Evolutionary conservation across 1,284 basidiomycete genomes (phyloP).

Genomic region (Gomphus sp.): DNA sequence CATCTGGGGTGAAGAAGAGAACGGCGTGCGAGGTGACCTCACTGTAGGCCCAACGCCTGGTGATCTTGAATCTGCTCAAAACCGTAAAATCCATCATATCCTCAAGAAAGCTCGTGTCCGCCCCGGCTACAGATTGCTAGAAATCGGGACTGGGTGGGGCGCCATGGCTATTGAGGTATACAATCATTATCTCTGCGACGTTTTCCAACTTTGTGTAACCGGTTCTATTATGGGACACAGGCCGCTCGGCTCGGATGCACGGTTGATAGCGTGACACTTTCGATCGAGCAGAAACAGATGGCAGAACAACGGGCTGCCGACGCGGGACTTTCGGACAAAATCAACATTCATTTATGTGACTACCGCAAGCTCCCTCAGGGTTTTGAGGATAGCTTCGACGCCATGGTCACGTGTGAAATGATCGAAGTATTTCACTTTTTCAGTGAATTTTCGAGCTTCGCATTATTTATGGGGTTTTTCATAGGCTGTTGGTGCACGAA

Average conservation of each 20-base stretch:
- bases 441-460: background rate
- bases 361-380: slow-evolving; percentile 73
- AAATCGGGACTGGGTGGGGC: slow-evolving; percentile 93
- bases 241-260: slow-evolving; percentile 69
- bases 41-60: slow-evolving; percentile 29
- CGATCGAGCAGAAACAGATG: slow-evolving; percentile 76
- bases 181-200: background rate
- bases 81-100: slow-evolving; percentile 47
- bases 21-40: slow-evolving; percentile 32
- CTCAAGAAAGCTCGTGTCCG: slow-evolving; percentile 68
- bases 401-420: slow-evolving; percentile 89
- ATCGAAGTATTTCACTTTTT: slow-evolving; percentile 49
- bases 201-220: no score
- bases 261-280: slow-evolving; percentile 83
- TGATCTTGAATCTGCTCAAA: slow-evolving; percentile 16
- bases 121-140: slow-evolving; percentile 72
- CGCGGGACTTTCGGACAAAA: slow-evolving; percentile 60
- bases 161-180: slow-evolving; percentile 80
- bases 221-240: slow-evolving; percentile 21
- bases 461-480: background rate
- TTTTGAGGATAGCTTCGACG: slow-evolving; percentile 76
- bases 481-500: slow-evolving; percentile 11
- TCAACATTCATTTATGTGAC: slow-evolving; percentile 82
- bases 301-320: slow-evolving; percentile 74
- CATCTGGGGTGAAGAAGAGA: slow-evolving; percentile 27